A percentile compares a stretch with the other conserved stretches of the same genome.
phyloP scores from a whole-genome alignment of 306 rosid species.

The Prunus persica region Prunus_persica_NCBIv2 NC_034010.1:26862001-26862500 shows the following conservation, averaged over 20 bases:
- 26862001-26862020: conserved; percentile 11
- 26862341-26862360: neutral
- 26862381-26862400: neutral
- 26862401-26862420: neutral
- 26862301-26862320: neutral
- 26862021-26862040: conserved; percentile 3
- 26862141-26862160: neutral
- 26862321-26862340: no score
- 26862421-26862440: neutral
- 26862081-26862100: conserved; percentile 6
- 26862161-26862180: neutral
- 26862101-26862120: neutral
- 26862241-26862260: neutral
- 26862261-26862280: neutral
- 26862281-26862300: neutral
- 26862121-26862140: neutral
- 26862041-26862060: conserved; percentile 29
- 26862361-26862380: neutral
- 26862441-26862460: neutral
- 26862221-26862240: no score
- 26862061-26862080: neutral
- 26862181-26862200: no score
- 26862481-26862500: neutral
- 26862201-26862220: no score
- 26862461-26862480: neutral